These are phyloP conservation scores for Silene coronaria DNA, from an alignment of 179 eudicot species.

Conservation along the genomic window DNA sequence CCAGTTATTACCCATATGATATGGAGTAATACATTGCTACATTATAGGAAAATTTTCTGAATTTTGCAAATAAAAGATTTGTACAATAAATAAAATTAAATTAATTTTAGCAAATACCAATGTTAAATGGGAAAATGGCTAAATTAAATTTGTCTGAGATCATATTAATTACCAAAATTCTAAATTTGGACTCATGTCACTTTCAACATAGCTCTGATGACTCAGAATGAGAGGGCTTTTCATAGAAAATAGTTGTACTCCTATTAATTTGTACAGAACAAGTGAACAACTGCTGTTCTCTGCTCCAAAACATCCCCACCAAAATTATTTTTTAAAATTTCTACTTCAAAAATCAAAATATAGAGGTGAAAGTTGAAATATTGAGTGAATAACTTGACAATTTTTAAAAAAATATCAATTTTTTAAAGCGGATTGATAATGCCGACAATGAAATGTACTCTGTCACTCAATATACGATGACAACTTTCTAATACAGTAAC, in stretches of 20 bases:
- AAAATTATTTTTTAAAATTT: not conserved
- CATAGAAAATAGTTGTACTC: not conserved
- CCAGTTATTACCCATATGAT: slow-evolving; percentile 5
- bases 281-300: slow-evolving; percentile 14
- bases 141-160: not conserved
- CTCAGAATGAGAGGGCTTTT: slow-evolving; percentile 15
- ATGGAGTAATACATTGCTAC: not conserved
- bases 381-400: not conserved
- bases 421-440: not conserved
- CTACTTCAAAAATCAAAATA: not conserved
- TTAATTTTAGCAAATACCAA: slow-evolving; percentile 4
- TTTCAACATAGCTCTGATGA: slow-evolving; percentile 23
- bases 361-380: not conserved
- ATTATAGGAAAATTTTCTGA: not conserved
- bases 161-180: slow-evolving; percentile 10
- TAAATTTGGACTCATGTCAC: slow-evolving; percentile 27
- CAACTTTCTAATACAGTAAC: too few relatives aligned
- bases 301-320: not conserved
- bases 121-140: not conserved
- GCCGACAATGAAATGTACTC: too few relatives aligned
- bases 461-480: too few relatives aligned
- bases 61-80: not conserved
- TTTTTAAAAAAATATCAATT: too few relatives aligned
- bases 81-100: not conserved
- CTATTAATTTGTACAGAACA: slow-evolving; percentile 14